phyloP scores from a whole-genome alignment of 2,329 filamentous ascomycete species.

The Penicillium sp. region DNA sequence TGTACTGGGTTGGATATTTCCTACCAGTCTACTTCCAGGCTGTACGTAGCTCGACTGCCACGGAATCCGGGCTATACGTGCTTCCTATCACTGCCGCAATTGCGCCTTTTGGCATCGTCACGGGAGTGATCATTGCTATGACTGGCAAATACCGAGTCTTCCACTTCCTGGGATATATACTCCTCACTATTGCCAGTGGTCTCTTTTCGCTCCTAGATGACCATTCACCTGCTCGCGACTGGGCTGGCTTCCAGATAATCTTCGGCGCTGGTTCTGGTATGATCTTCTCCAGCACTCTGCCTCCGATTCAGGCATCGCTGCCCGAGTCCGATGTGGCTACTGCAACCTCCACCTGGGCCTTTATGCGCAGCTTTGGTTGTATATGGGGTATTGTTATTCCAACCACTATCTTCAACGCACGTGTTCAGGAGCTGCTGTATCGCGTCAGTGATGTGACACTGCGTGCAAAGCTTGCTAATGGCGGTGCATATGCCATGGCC shows the following conservation, averaged over 20 bases:
- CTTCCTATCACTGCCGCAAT: conserved; percentile 27
- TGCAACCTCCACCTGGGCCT: conserved; percentile 27
- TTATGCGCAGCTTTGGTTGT: conserved; percentile 30
- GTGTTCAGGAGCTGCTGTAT: conserved; percentile 13
- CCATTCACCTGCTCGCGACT: conserved; percentile 23
- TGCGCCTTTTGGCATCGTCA: conserved; percentile 27
- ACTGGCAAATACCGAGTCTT: conserved; percentile 32
- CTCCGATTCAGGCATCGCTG: conserved; percentile 29
- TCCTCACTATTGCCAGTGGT: conserved; percentile 26
- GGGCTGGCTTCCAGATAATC: conserved; percentile 32
- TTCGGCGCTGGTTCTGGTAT: conserved; percentile 25
- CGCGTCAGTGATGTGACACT: conserved; percentile 12
- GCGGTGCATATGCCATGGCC: conserved; percentile 23
- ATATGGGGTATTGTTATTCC: conserved; percentile 32
- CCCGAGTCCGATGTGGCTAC: conserved; percentile 27
- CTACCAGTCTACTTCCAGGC: conserved; percentile 48
- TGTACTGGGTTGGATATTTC: conserved; percentile 28
- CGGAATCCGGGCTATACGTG: conserved; percentile 29
- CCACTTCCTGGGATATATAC: conserved; percentile 27
- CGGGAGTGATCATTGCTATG: conserved; percentile 31
- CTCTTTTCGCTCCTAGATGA: conserved; percentile 25
- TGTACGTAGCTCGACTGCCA: conserved; percentile 34
- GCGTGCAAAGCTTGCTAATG: conserved; percentile 9
- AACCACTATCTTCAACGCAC: conserved; percentile 30
- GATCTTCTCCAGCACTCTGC: conserved; percentile 23